Evolutionary conservation across 371 early-diverging fungal species (phyloP).

Genomic region (Parasitella parasitica): DNA sequence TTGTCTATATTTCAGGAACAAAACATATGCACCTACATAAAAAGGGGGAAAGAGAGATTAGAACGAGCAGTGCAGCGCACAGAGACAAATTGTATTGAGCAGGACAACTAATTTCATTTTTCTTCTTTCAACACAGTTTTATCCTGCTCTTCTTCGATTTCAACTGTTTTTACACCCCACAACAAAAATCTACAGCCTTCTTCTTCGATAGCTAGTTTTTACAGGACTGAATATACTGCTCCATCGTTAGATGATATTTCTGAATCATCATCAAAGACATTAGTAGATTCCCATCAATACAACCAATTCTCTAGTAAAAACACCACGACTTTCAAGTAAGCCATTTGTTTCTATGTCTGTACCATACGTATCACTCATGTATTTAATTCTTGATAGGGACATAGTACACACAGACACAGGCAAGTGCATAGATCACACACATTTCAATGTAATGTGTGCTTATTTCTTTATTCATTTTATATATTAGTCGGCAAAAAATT

Average conservation of each 20-base stretch:
- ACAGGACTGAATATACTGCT: neutral
- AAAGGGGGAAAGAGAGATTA: neutral
- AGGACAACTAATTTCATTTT: neutral
- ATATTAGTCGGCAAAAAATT: conserved; percentile 16
- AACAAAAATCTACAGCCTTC: neutral
- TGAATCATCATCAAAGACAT: neutral
- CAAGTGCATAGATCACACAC: neutral
- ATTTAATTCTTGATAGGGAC: neutral
- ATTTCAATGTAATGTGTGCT: too few relatives aligned
- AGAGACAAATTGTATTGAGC: neutral
- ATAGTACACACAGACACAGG: conserved; percentile 4
- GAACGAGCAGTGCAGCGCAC: neutral
- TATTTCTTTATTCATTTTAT: neutral
- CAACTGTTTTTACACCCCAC: neutral
- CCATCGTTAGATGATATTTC: neutral
- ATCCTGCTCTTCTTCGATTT: neutral
- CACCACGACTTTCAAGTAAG: neutral
- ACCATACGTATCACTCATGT: too few relatives aligned
- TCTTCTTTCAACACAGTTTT: neutral
- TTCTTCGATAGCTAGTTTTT: neutral
- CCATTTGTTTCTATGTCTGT: neutral
- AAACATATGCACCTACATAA: neutral
- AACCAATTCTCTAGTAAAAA: neutral
- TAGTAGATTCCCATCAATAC: neutral
- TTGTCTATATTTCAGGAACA: neutral